Base-by-base conservation (phyloP, 2,329 filamentous ascomycete genomes). In the Akanthomyces uredinophilus region DNA sequence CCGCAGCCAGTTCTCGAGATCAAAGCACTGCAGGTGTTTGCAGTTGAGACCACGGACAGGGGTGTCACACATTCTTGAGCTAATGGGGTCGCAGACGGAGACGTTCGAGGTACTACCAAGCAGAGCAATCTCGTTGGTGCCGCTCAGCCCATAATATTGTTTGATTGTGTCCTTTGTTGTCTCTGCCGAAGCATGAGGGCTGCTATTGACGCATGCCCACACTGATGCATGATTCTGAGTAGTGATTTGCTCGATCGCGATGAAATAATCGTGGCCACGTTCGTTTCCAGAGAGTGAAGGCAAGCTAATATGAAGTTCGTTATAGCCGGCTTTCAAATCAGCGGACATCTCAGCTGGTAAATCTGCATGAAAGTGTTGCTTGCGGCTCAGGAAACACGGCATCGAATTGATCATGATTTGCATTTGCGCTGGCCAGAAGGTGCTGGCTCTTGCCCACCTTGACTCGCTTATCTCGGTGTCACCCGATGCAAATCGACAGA, bases 1-100 rank as follows among this genome's bases (percentile, higher is more conserved):
- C 10, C 67, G 70, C 13, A 70, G 68, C 66, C 78, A 81, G 1
- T 64, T 62, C 60, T 81, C 80, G 44, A 71, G 67, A 56, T 78
- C 71, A 55, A 70, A 67, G 66, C 78, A 81, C 35, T 67, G 68
- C 27, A 56, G 13, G 22, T 62, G 60, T n/a, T 57, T 52, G 29
- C 60, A 62, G 46, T 46, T 47, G 53, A 49, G n/a, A 13, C 60
- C 47, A n/a, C 39, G 53, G 6, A 62, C 47, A 18, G 60, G 53
- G 5, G 37, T 52, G 6, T 32, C n/a, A n/a, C 35, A 57, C 16
- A 58, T 27, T 27, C 24, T 51, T 18, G 60, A 35, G 47, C 53
- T 58, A 10, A 62, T 32, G 2, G 60, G 60, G 47, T 62, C 60
- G 27, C 35, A 43, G 41, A 62, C 14, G 3, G 52, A 52, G 47